Conservation (phyloP, 1,284 basidiomycete species). For the Heterobasidion annosum region DNA sequence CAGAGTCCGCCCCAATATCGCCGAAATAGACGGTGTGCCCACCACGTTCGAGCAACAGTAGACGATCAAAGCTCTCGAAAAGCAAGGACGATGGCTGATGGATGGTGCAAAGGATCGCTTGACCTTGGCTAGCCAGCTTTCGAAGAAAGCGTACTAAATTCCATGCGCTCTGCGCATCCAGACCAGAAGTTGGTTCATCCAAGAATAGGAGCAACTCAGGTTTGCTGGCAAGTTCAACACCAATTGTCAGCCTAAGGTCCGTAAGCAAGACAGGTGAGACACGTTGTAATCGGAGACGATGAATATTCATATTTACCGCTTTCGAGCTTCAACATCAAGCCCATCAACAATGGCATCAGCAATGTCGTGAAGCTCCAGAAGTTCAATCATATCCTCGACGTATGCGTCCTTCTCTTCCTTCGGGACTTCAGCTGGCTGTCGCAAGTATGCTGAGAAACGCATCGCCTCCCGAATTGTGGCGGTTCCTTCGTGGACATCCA, state of each 20-base stretch:
- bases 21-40: constrained; percentile 79
- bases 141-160: constrained; percentile 79
- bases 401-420: constrained; percentile 78
- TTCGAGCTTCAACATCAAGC: constrained; percentile 72
- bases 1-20: constrained; percentile 63
- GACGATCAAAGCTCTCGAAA: constrained; percentile 75
- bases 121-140: constrained; percentile 80
- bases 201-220: constrained; percentile 79
- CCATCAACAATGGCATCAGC: constrained; percentile 56
- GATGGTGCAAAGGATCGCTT: constrained; percentile 72
- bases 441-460: constrained; percentile 82
- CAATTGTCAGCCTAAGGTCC: constrained; percentile 63
- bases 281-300: no score
- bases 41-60: constrained; percentile 58
- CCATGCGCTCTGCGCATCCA: constrained; percentile 81
- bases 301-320: constrained; percentile 20
- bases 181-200: constrained; percentile 41
- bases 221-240: constrained; percentile 81
- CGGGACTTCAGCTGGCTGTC: constrained; percentile 71
- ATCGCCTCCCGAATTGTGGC: constrained; percentile 86
- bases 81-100: constrained; percentile 66
- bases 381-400: constrained; percentile 66
- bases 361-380: constrained; percentile 58
- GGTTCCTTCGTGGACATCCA: constrained; percentile 84
- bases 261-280: no score